These are phyloP conservation scores for Endoconidiophora polonica DNA, from an alignment of 2,329 filamentous ascomycete genomes.

Conservation along the genomic window DNA sequence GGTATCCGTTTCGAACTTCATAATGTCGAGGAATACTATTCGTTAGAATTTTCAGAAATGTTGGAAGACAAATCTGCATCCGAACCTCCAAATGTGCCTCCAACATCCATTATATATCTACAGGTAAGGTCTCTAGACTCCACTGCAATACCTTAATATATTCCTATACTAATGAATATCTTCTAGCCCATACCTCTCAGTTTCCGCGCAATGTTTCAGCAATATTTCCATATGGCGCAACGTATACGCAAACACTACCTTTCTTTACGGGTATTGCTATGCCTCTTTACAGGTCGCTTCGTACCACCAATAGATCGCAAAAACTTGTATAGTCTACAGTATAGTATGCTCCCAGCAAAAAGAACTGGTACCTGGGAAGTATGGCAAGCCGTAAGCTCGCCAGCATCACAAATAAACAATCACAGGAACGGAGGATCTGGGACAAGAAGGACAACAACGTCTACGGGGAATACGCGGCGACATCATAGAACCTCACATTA, in stretches of 20 bases:
- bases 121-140: conserved; percentile 39
- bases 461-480: background rate
- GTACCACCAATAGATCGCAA: conserved; percentile 90
- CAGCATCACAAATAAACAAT: conserved; percentile 22
- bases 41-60: conserved; percentile 14
- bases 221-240: conserved; percentile 88
- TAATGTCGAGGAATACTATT: conserved; percentile 44
- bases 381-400: conserved; percentile 53
- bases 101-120: conserved; percentile 70
- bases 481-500: conserved; percentile 3
- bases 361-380: conserved; percentile 70
- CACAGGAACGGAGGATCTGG: conserved; percentile 17
- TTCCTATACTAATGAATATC: conserved; percentile 1
- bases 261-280: conserved; percentile 72
- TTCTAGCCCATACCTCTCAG: conserved; percentile 68
- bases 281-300: conserved; percentile 76
- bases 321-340: conserved; percentile 89
- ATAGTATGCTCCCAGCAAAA: conserved; percentile 84
- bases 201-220: conserved; percentile 87
- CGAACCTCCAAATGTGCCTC: conserved; percentile 16
- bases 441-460: conserved; percentile 14
- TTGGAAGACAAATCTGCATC: conserved; percentile 17
- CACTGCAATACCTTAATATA: background rate
- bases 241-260: conserved; percentile 93
- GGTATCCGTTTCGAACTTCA: conserved; percentile 83